These are phyloP conservation scores for Calonectria pteridis DNA, from an alignment of 2,329 filamentous ascomycete genomes.

Conservation along the genomic window DNA sequence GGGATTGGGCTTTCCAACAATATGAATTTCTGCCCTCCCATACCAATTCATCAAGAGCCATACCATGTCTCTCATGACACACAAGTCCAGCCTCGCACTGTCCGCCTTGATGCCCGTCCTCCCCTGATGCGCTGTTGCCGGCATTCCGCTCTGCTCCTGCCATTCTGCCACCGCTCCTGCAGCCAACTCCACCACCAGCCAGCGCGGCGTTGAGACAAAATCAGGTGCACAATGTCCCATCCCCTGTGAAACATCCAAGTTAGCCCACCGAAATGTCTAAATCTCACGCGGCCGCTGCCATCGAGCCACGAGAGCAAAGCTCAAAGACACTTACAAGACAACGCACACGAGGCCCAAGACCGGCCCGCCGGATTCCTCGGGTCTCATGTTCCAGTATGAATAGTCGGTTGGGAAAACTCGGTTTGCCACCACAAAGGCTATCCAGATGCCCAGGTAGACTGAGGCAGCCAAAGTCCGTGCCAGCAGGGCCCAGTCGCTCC, in stretches of 20 bases:
- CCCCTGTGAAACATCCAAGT: slow-evolving; percentile 29
- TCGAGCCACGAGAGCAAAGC: background rate
- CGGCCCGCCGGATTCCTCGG: slow-evolving; percentile 45
- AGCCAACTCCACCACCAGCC: slow-evolving; percentile 38
- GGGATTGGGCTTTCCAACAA: background rate
- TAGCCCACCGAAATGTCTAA: slow-evolving; percentile 20
- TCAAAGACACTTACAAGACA: slow-evolving; percentile 46
- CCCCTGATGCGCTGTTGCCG: slow-evolving; percentile 9
- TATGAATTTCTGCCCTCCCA: background rate
- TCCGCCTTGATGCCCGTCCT: slow-evolving; percentile 15
- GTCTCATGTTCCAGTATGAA: slow-evolving; percentile 52
- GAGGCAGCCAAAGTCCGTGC: slow-evolving; percentile 48
- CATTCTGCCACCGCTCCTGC: slow-evolving; percentile 37
- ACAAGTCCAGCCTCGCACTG: slow-evolving; percentile 39
- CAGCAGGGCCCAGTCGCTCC: slow-evolving; percentile 49
- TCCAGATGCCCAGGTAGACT: slow-evolving; percentile 51
- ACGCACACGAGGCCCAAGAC: slow-evolving; percentile 54
- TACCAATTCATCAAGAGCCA: background rate
- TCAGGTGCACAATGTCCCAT: slow-evolving; percentile 40
- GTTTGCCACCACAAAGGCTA: slow-evolving; percentile 51
- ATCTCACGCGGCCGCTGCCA: background rate
- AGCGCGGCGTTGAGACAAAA: slow-evolving; percentile 36
- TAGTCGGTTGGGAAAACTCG: slow-evolving; percentile 53
- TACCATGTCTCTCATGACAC: slow-evolving; percentile 35
- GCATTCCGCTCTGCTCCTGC: slow-evolving; percentile 22